Conservation (phyloP, 352 stramenopile species). For the Pilasporangium apinafurcum region DNA sequence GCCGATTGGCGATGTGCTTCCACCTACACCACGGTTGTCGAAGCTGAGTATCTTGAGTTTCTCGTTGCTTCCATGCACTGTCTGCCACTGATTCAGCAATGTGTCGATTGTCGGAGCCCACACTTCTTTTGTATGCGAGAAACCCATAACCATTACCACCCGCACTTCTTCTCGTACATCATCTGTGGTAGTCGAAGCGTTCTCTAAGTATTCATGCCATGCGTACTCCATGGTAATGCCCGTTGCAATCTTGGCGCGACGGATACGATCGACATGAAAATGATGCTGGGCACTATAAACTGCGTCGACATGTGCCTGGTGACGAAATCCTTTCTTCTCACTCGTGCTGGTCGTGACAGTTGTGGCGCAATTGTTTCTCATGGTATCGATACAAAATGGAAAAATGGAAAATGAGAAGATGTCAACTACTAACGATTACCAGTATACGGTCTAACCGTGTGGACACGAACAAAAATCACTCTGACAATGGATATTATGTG, state of each 20-base stretch:
- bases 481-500: too few relatives aligned
- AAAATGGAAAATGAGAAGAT: too few relatives aligned
- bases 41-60: constrained; percentile 30
- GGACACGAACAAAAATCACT: too few relatives aligned
- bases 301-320: constrained; percentile 18
- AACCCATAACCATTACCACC: constrained; percentile 41
- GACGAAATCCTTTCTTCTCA: constrained; percentile 11
- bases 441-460: too few relatives aligned
- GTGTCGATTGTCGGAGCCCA: constrained; percentile 31
- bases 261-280: constrained; percentile 15
- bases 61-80: too few relatives aligned
- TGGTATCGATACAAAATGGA: too few relatives aligned
- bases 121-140: constrained; percentile 31
- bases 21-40: constrained; percentile 40
- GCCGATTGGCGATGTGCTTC: constrained; percentile 20
- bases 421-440: too few relatives aligned
- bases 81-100: constrained; percentile 25
- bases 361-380: constrained; percentile 7
- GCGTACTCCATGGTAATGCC: constrained; percentile 37
- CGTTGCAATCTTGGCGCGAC: constrained; percentile 15
- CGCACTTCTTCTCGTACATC: constrained; percentile 3
- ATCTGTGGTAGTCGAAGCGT: constrained; percentile 5
- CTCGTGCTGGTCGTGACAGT: constrained; percentile 10
- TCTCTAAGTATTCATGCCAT: constrained; percentile 19
- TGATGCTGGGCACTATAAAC: constrained; percentile 16